phyloP scores from a whole-genome alignment of 106 monocot genomes.

The Allium fistulosum region DNA sequence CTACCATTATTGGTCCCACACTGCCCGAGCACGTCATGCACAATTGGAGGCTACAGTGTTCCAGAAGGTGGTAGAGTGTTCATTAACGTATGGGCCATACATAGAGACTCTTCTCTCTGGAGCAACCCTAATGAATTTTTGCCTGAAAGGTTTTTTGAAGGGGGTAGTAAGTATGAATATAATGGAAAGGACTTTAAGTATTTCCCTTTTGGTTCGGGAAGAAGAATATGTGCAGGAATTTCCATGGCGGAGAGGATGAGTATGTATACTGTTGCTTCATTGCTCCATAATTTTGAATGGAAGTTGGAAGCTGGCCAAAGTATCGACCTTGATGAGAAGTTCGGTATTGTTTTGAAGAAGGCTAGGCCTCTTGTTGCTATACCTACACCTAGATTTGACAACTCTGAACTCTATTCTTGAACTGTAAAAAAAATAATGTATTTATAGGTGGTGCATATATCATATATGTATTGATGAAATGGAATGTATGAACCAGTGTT shows the following conservation, averaged over 20 bases:
- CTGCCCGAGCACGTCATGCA: slow-evolving; percentile 8
- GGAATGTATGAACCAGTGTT: too few species aligned
- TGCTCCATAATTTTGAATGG: slow-evolving; percentile 46
- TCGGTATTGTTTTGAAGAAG: slow-evolving; percentile 32
- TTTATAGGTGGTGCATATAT: too few species aligned
- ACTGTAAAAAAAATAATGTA: neutral
- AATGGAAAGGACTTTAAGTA: slow-evolving; percentile 22
- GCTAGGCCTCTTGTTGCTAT: slow-evolving; percentile 18
- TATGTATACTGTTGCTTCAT: slow-evolving; percentile 8
- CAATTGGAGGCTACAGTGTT: slow-evolving; percentile 14
- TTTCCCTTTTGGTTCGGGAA: slow-evolving; percentile 34
- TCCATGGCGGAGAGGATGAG: slow-evolving; percentile 31
- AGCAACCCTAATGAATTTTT: slow-evolving; percentile 15
- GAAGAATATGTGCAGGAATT: slow-evolving; percentile 42
- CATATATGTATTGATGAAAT: too few species aligned
- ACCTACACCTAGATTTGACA: slow-evolving; percentile 13
- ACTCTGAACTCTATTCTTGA: slow-evolving; percentile 20
- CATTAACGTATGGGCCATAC: slow-evolving; percentile 28
- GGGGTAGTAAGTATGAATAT: slow-evolving; percentile 2
- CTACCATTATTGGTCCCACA: slow-evolving; percentile 14
- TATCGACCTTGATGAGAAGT: slow-evolving; percentile 30
- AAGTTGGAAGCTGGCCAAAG: slow-evolving; percentile 7
- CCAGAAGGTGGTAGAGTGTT: slow-evolving; percentile 16
- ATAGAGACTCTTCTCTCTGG: slow-evolving; percentile 20
- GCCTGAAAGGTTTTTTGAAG: slow-evolving; percentile 23